These are phyloP conservation scores for Neoboletus magnificus DNA, from an alignment of 768 basidiomycete genomes.

Conservation along the genomic window DNA sequence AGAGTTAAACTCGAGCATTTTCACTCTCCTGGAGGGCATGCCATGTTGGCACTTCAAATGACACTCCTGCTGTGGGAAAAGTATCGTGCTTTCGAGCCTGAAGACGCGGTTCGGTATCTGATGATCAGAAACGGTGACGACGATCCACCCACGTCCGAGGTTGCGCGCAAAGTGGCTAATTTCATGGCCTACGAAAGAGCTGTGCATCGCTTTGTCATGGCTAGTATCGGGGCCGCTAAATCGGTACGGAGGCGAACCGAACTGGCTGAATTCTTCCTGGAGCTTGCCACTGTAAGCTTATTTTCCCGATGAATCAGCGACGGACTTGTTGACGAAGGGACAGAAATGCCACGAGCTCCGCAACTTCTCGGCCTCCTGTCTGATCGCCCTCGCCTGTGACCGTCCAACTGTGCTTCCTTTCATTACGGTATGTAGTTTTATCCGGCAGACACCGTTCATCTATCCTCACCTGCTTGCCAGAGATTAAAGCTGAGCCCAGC, in stretches of 20 bases:
- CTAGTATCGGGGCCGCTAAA: conserved; percentile 24
- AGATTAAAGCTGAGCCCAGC: conserved; percentile 24
- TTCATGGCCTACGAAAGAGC: conserved; percentile 37
- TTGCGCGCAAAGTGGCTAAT: conserved; percentile 24
- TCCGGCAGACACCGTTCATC: neutral
- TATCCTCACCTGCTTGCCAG: conserved; percentile 4
- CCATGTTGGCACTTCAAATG: conserved; percentile 46
- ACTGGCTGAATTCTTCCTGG: conserved; percentile 43
- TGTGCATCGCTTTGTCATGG: conserved; percentile 44
- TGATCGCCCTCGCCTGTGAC: conserved; percentile 43
- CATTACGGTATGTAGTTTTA: conserved; percentile 16
- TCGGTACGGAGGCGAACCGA: conserved; percentile 20
- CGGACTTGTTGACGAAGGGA: neutral
- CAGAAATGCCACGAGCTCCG: conserved; percentile 45
- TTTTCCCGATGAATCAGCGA: neutral
- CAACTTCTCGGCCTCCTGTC: conserved; percentile 44
- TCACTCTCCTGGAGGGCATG: conserved; percentile 34
- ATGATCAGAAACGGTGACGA: conserved; percentile 30
- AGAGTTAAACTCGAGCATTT: conserved; percentile 34
- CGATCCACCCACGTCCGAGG: conserved; percentile 25
- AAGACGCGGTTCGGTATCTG: conserved; percentile 42
- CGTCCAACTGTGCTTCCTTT: conserved; percentile 36
- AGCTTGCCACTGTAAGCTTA: conserved; percentile 39
- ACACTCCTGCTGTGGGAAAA: conserved; percentile 38
- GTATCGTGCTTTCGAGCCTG: conserved; percentile 41